Percentiles rank a stretch among this genome's conserved stretches.
Evolutionary conservation across 2,329 filamentous ascomycete species (phyloP).

Genomic region (Colletotrichum australisinense): DNA sequence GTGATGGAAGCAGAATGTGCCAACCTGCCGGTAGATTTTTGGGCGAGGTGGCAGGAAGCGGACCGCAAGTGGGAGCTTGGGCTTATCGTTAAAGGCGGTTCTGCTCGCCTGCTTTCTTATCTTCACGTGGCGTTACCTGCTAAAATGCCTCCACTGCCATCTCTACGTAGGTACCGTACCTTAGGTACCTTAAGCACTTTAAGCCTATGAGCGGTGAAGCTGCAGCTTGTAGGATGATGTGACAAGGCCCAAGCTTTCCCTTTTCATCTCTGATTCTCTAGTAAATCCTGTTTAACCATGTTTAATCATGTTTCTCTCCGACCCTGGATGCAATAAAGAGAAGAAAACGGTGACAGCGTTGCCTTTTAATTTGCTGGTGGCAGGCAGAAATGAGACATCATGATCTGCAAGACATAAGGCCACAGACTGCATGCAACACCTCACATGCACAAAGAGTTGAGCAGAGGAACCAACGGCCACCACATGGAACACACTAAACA

Average conservation of each 20-base stretch:
- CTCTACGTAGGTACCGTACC: background rate
- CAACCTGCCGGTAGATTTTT: constrained; percentile 30
- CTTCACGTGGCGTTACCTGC: constrained; percentile 30
- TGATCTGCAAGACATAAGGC: background rate
- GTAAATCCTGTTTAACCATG: background rate
- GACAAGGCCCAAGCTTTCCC: background rate
- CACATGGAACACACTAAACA: background rate
- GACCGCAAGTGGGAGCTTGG: constrained; percentile 26
- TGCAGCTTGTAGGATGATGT: constrained; percentile 7
- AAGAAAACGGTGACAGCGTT: background rate
- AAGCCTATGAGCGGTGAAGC: constrained; percentile 20
- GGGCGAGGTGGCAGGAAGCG: constrained; percentile 36
- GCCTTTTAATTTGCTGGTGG: background rate
- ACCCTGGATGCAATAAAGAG: background rate
- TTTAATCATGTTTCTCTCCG: background rate
- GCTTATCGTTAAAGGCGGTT: constrained; percentile 26
- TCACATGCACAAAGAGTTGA: background rate
- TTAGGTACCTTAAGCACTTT: constrained; percentile 3
- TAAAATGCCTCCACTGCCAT: background rate
- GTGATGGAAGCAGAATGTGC: background rate
- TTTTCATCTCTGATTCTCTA: background rate
- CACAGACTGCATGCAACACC: background rate
- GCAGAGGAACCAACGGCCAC: background rate
- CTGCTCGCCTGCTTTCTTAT: constrained; percentile 20
- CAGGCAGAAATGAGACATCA: constrained; percentile 1